These are phyloP conservation scores for Pestalotiopsis sp. DNA, from an alignment of 2,329 filamentous ascomycete species.

Conservation along the genomic window DNA sequence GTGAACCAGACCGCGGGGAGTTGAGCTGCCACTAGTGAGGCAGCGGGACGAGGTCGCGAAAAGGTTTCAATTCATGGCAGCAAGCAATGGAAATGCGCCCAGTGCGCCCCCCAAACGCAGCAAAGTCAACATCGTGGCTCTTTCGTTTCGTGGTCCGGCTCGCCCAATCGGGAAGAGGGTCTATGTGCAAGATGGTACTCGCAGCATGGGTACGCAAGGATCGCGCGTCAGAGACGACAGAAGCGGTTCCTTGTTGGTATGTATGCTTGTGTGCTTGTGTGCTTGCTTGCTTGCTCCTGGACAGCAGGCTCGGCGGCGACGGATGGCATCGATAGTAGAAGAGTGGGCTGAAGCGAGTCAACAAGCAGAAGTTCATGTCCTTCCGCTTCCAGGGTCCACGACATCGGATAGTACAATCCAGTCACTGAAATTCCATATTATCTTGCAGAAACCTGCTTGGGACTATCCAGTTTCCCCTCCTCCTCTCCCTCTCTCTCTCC, in stretches of 20 bases:
- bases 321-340: not conserved
- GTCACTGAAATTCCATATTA: slow-evolving; percentile 1
- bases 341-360: not conserved
- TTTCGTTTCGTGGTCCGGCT: not conserved
- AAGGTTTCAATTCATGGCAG: not conserved
- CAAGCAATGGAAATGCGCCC: no score
- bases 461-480: not conserved
- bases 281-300: not conserved
- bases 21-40: not conserved
- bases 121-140: not conserved
- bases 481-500: not conserved
- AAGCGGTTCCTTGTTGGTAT: not conserved
- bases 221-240: not conserved
- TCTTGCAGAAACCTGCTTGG: slow-evolving; percentile 6
- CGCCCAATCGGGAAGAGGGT: not conserved
- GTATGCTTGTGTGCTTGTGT: not conserved
- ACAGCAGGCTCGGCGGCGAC: not conserved
- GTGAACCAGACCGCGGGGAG: slow-evolving; percentile 5
- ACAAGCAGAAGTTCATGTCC: not conserved
- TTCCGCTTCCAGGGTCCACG: not conserved
- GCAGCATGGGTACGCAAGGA: not conserved
- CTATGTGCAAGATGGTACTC: not conserved
- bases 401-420: slow-evolving; percentile 10
- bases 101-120: no score
- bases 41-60: not conserved